Base-by-base conservation (phyloP, 1,284 basidiomycete genomes). In the Malassezia restricta region DNA sequence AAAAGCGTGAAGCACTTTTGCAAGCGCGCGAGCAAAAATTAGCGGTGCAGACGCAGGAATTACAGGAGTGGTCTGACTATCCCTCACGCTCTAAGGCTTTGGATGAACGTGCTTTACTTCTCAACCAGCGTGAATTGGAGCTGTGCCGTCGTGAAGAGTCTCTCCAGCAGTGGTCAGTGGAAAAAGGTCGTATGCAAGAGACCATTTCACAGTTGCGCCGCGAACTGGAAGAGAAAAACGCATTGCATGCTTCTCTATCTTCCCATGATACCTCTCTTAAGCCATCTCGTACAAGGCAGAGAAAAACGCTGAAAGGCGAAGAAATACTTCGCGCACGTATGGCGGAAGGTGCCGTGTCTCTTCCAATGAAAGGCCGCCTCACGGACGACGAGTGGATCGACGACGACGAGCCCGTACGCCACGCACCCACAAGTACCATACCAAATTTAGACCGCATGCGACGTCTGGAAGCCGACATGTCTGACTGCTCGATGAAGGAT, bases 401-500 rank as follows among this genome's bases (percentile, higher is more conserved):
- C 15, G 43, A 52, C 6, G 51, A 53, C 4, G 41, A 48, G 12
- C 39, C 44, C 8, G 20, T 20, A 24, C n/a, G n/a, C 17, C 14
- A 14, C 1, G 32, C 44, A 20, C 33, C 33, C 8, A n/a, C 44
- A 17, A 12, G 33, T 8, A n/a, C 44, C 33, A 20, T 35, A 7
- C 29, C 50, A 3, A 43, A 32, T 3, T 24, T 50, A 3, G 48
- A 39, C 7, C 53, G 44, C 17, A 8, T 50, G 14, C 42, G 43
- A 1, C 47, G 42, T n/a, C 6, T 43, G 3, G 52, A 47, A 20
- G 29, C 44, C 8, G 53, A 50, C 8, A 5, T 55, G 8, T 50
- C 53, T 3, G 53, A 55, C 53, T 55, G 53, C 33, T 46, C 53
- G 12, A 55, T 55, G 53, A 44, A 45, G n/a, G 53, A 55, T 29